phyloP scores from a whole-genome alignment of 805 yeast genomes.

The Nakazawaea ambrosiae region DNA sequence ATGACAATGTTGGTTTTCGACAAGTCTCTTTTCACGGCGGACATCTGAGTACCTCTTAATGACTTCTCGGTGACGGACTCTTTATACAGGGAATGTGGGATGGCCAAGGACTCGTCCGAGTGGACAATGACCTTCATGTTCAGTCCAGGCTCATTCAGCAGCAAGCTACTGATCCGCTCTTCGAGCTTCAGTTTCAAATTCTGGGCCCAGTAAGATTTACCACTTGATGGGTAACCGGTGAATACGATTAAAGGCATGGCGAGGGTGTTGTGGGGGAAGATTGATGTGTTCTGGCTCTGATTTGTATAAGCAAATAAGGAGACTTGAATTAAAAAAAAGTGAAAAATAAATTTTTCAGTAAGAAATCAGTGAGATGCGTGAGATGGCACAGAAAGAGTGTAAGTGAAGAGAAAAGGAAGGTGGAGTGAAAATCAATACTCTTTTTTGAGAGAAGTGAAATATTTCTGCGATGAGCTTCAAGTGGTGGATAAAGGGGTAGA shows the following conservation, averaged over 20 bases:
- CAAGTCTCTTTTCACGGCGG: constrained; percentile 82
- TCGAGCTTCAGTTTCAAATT: constrained; percentile 44
- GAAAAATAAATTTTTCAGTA: not conserved
- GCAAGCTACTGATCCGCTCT: constrained; percentile 31
- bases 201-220: constrained; percentile 72
- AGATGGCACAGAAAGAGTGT: too few relatives aligned
- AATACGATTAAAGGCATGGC: constrained; percentile 79
- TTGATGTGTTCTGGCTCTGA: constrained; percentile 28
- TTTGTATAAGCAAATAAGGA: too few relatives aligned
- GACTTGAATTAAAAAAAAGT: too few relatives aligned
- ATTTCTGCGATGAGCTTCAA: too few relatives aligned
- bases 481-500: too few relatives aligned
- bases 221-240: constrained; percentile 82
- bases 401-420: too few relatives aligned
- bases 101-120: constrained; percentile 72
- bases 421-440: too few relatives aligned
- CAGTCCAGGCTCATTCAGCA: constrained; percentile 39
- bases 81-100: constrained; percentile 56
- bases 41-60: constrained; percentile 76
- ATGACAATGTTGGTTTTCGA: constrained; percentile 67
- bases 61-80: constrained; percentile 75
- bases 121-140: constrained; percentile 60
- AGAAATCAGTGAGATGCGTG: not conserved
- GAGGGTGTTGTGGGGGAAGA: not conserved
- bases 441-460: too few relatives aligned